A percentile compares a stretch with the other conserved stretches of the same genome.
phyloP scores from a whole-genome alignment of 306 rosid genomes.

The Citrullus mucosospermus region DNA sequence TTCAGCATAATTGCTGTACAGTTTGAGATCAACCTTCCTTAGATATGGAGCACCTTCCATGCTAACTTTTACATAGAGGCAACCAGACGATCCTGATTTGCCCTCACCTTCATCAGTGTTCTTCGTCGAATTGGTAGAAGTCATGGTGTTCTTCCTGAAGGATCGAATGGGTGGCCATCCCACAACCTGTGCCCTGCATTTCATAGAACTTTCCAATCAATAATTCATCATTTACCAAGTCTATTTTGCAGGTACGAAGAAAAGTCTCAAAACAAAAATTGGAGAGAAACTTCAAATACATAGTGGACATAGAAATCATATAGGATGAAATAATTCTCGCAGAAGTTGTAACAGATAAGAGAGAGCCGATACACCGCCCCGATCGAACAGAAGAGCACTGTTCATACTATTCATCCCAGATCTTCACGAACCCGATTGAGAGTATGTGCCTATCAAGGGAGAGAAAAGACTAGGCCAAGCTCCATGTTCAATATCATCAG shows the following conservation, averaged over 20 bases:
- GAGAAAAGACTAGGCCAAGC: background rate
- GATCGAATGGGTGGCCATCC: slow-evolving; percentile 99
- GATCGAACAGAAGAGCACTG: background rate
- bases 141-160: slow-evolving; percentile 73
- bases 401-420: background rate
- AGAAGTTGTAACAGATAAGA: background rate
- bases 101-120: slow-evolving; percentile 49
- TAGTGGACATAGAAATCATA: background rate
- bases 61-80: slow-evolving; percentile 85
- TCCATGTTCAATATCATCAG: background rate
- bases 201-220: slow-evolving; percentile 1
- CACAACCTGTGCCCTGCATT: slow-evolving; percentile 81
- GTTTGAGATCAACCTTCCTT: slow-evolving; percentile 78
- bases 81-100: slow-evolving; percentile 35
- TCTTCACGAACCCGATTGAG: background rate
- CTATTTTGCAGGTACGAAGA: background rate
- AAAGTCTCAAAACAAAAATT: background rate
- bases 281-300: background rate
- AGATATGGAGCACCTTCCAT: slow-evolving; percentile 99
- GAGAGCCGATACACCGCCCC: background rate
- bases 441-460: background rate
- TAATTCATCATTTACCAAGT: background rate
- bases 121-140: slow-evolving; percentile 43
- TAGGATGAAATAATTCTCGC: background rate
- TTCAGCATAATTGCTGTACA: slow-evolving; percentile 52